Conservation (phyloP, 2,329 filamentous ascomycete genomes). For the Fusarium robinianum region DNA sequence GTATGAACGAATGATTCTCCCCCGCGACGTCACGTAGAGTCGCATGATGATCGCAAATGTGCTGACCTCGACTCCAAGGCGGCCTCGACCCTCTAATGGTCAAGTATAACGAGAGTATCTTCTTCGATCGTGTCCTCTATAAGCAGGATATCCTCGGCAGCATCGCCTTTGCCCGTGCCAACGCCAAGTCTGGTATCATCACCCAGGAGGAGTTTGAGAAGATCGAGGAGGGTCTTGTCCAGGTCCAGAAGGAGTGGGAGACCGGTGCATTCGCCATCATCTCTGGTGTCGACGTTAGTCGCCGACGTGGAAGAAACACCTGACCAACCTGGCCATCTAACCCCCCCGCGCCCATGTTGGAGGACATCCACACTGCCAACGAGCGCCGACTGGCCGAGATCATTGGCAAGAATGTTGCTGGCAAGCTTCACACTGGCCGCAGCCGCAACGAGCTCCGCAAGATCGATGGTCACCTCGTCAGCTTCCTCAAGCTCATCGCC, state of each 20-base stretch:
- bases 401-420: constrained; percentile 70
- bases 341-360: background rate
- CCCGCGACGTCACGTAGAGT: constrained; percentile 1
- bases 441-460: constrained; percentile 61
- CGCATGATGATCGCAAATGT: constrained; percentile 3
- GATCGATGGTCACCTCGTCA: constrained; percentile 32
- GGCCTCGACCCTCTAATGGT: constrained; percentile 85
- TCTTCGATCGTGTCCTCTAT: constrained; percentile 78
- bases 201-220: constrained; percentile 71
- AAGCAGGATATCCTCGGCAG: constrained; percentile 79
- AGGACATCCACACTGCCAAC: constrained; percentile 57
- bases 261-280: constrained; percentile 55
- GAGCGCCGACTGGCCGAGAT: constrained; percentile 65
- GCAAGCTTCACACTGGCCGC: constrained; percentile 72
- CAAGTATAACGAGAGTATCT: constrained; percentile 80
- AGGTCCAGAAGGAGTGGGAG: constrained; percentile 60
- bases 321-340: background rate
- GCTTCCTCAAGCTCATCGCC: constrained; percentile 31
- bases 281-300: constrained; percentile 52
- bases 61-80: constrained; percentile 53
- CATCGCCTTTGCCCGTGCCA: constrained; percentile 82
- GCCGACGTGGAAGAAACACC: no score
- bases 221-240: constrained; percentile 72
- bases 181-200: constrained; percentile 75
- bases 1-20: constrained; percentile 45